phyloP scores from a whole-genome alignment of 352 stramenopile genomes.

The Phytophthora idaei region DNA sequence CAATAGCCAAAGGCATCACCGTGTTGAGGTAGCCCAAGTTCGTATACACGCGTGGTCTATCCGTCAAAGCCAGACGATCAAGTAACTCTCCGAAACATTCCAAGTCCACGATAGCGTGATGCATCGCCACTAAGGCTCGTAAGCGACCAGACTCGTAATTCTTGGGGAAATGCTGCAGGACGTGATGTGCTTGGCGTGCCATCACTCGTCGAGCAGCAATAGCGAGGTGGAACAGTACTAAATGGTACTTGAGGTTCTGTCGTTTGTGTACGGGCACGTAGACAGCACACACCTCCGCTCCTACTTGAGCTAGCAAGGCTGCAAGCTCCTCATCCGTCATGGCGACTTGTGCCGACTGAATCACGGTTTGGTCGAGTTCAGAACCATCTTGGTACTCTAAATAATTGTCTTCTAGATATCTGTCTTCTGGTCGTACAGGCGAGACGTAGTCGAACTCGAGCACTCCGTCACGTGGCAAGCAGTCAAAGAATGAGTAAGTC shows the following conservation, averaged over 20 bases:
- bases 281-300: conserved; percentile 67
- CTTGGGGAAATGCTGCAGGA: conserved; percentile 78
- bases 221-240: conserved; percentile 68
- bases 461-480: conserved; percentile 52
- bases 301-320: conserved; percentile 47
- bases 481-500: conserved; percentile 66
- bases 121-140: conserved; percentile 56
- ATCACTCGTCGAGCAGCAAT: conserved; percentile 55
- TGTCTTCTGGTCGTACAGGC: conserved; percentile 58
- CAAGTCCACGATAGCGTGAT: conserved; percentile 69
- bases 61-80: conserved; percentile 47
- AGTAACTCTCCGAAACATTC: conserved; percentile 66
- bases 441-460: conserved; percentile 79
- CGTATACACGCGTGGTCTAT: conserved; percentile 52
- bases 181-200: conserved; percentile 51
- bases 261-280: conserved; percentile 79
- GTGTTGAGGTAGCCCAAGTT: conserved; percentile 67
- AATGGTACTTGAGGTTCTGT: conserved; percentile 75
- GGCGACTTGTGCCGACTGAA: conserved; percentile 9
- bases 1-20: conserved; percentile 59
- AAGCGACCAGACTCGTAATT: conserved; percentile 64
- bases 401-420: conserved; percentile 26
- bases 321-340: conserved; percentile 52
- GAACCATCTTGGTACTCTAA: conserved; percentile 13
- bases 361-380: conserved; percentile 13